Base-by-base conservation (phyloP, 306 rosid species). In the Rosa persica region DNA sequence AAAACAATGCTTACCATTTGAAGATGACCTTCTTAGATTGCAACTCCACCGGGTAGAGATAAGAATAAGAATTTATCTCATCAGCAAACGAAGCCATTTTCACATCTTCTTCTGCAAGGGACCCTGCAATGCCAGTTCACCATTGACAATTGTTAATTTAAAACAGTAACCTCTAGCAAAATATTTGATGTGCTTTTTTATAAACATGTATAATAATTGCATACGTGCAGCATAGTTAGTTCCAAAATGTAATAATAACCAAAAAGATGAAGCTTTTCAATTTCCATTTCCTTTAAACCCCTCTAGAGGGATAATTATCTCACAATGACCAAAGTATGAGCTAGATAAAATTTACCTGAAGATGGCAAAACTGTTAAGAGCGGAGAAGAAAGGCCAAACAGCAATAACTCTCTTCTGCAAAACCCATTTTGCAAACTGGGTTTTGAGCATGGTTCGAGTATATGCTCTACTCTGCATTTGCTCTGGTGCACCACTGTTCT, bases 31-130 rank as follows among this genome's bases (percentile, higher is more conserved):
- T 85, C 78, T 88, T 78, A 72, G 99, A 89, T 61, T 93, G 94
- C 82, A 89, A 72, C 83, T 93, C 90, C 78, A 85, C 30, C 7
- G 99, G 99, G 76, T 91, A 95, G 22, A 79, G 54, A 88, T 93
- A 95, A 80, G 97, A 91, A 82, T 90, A 95, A 49, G 94, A 89
- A 84, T 95, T 95, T 72, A 81, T 74, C 73, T 91, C 97, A 83
- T 95, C 99, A 40, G 70, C 20, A 79, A 87, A 72, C 7, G 93
- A 68, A 77, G 86, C 94, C 91, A 87, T 83, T 81, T 86, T 91
- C 43, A 84, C 81, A 36, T 93, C 93, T 83, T 83, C 93, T 48
- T 78, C 96, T 44, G 96, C 97, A 84, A 85, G 83, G 38, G 90
- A 51, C 67, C 70, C 99, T 93, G 91, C 88, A 90, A 83, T 65